Evolutionary conservation across 2,329 filamentous ascomycete genomes (phyloP).

Genomic region (Fusarium haematococcum): DNA sequence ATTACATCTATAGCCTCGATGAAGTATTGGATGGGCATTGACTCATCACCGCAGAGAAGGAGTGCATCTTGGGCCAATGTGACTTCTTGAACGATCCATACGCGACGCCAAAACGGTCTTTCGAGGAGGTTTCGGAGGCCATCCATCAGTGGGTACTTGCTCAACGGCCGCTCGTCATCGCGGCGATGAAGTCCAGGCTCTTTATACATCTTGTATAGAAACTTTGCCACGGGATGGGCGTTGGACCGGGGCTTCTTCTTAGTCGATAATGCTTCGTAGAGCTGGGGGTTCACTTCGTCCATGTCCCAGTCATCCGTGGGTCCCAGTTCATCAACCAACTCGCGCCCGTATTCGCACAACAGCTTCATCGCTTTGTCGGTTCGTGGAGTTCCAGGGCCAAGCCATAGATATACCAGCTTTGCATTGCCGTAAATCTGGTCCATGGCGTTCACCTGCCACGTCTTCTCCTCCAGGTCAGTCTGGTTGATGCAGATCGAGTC

Average conservation of each 20-base stretch:
- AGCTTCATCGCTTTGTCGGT: slow-evolving; percentile 21
- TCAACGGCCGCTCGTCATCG: background rate
- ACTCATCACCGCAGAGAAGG: slow-evolving; percentile 8
- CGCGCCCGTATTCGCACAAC: slow-evolving; percentile 6
- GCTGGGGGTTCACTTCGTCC: background rate
- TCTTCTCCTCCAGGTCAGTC: slow-evolving; percentile 29
- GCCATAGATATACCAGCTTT: slow-evolving; percentile 31
- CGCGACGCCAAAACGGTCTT: slow-evolving; percentile 12
- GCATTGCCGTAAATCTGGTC: slow-evolving; percentile 27
- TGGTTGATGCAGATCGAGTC: slow-evolving; percentile 41
- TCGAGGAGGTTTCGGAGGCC: slow-evolving; percentile 10
- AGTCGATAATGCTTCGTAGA: background rate
- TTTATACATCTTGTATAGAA: background rate
- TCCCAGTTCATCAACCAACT: background rate
- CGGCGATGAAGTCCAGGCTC: background rate
- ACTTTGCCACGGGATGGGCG: background rate
- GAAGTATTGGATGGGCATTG: slow-evolving; percentile 13
- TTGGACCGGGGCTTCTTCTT: background rate
- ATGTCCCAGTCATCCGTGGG: background rate
- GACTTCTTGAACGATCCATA: slow-evolving; percentile 23
- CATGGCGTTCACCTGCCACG: slow-evolving; percentile 33
- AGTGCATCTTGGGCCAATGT: background rate
- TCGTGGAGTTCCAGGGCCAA: slow-evolving; percentile 15
- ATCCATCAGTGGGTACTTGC: background rate
- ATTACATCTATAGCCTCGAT: slow-evolving; percentile 17